Conservation (phyloP, 345 rosid genomes). For the Acer saccharum region DNA sequence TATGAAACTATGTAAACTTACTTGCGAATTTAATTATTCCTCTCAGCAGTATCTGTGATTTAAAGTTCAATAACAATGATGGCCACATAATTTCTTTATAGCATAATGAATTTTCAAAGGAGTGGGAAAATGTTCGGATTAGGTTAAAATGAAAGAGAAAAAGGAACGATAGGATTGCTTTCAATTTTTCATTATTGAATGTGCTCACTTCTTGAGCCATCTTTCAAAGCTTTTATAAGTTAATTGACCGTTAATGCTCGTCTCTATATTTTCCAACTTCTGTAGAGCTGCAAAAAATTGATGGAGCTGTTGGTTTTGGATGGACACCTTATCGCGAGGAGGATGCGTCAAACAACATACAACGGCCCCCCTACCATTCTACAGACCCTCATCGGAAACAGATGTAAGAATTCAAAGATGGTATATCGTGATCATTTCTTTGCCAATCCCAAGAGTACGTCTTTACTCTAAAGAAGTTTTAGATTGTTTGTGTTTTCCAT, state of each 20-base stretch:
- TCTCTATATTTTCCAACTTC: not conserved
- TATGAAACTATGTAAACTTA: not conserved
- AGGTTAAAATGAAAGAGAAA: not conserved
- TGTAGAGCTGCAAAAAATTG: constrained; percentile 72
- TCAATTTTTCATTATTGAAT: not conserved
- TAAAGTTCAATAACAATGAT: not conserved
- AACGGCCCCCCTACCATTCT: constrained; percentile 57
- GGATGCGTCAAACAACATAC: constrained; percentile 57
- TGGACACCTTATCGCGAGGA: constrained; percentile 59
- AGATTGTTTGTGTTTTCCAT: not conserved
- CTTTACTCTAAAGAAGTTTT: constrained; percentile 34
- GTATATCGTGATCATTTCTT: constrained; percentile 67
- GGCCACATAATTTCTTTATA: not conserved
- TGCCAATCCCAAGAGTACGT: constrained; percentile 64
- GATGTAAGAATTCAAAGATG: constrained; percentile 43
- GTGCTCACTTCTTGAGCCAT: not conserved
- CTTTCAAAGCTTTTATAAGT: not conserved
- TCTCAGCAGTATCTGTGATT: not conserved
- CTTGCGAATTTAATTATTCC: not conserved
- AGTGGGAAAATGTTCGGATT: not conserved
- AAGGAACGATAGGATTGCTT: not conserved
- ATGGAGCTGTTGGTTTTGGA: constrained; percentile 79
- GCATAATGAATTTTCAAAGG: not conserved
- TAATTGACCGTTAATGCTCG: not conserved
- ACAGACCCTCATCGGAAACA: constrained; percentile 41